A percentile compares a stretch with the other conserved stretches of the same genome.
Evolutionary conservation across 257 asterid species (phyloP).

Genomic region (Handroanthus guayacan): DNA sequence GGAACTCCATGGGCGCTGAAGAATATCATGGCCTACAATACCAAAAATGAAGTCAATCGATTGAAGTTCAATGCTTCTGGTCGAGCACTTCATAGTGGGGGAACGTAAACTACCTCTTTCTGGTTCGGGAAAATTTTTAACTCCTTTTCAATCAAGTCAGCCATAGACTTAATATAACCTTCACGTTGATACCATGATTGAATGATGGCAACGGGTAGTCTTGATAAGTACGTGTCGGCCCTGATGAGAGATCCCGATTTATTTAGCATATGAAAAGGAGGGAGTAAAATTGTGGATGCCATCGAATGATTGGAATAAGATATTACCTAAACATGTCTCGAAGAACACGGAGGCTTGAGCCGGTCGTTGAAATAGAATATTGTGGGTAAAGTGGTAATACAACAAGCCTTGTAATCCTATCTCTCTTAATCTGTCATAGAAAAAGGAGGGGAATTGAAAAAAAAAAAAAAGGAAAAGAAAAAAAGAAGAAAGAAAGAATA

Average conservation of each 20-base stretch:
- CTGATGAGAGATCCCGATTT: slow-evolving; percentile 44
- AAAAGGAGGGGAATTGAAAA: neutral
- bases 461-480: too few species aligned
- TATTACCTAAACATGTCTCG: slow-evolving; percentile 72
- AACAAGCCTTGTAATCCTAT: slow-evolving; percentile 79
- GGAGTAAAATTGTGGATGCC: neutral
- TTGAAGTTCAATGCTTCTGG: neutral
- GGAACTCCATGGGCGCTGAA: slow-evolving; percentile 99
- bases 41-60: slow-evolving; percentile 11
- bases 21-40: slow-evolving; percentile 77
- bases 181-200: slow-evolving; percentile 93
- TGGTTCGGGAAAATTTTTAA: slow-evolving; percentile 64
- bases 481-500: neutral
- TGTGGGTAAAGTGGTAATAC: slow-evolving; percentile 97
- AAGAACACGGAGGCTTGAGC: slow-evolving; percentile 93
- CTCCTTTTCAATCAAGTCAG: slow-evolving; percentile 84
- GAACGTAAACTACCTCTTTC: slow-evolving; percentile 58
- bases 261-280: slow-evolving; percentile 22
- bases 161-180: slow-evolving; percentile 93
- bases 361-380: slow-evolving; percentile 94
- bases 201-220: slow-evolving; percentile 84
- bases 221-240: slow-evolving; percentile 67
- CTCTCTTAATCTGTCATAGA: slow-evolving; percentile 79
- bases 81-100: neutral
- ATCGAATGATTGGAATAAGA: neutral